Conservation (phyloP, 805 yeast species). For the Sugiyamaella qingdaonensis region DNA sequence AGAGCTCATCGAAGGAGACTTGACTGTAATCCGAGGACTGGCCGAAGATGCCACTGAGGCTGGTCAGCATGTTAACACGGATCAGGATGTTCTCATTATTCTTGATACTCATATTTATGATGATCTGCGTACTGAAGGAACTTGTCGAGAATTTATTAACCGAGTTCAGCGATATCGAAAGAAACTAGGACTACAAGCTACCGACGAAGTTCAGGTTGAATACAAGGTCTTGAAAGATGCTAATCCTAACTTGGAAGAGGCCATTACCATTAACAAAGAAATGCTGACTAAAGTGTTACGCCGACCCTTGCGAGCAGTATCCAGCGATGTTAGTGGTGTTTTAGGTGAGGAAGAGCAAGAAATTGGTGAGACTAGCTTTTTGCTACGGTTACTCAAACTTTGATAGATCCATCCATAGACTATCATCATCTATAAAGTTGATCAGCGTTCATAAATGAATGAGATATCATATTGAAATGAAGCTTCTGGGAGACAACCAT, state of each 20-base stretch:
- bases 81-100: constrained; percentile 82
- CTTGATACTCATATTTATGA: constrained; percentile 84
- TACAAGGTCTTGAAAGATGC: constrained; percentile 58
- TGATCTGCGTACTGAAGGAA: constrained; percentile 87
- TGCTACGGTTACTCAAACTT: constrained; percentile 69
- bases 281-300: constrained; percentile 76
- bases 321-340: constrained; percentile 43
- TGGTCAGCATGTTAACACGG: constrained; percentile 85
- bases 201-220: constrained; percentile 91
- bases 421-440: too few species aligned
- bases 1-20: constrained; percentile 78
- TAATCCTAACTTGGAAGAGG: constrained; percentile 41
- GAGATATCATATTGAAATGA: too few species aligned
- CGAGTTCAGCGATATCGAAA: constrained; percentile 97
- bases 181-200: constrained; percentile 90
- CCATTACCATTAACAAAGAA: constrained; percentile 60
- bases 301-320: constrained; percentile 42
- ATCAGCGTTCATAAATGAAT: too few species aligned
- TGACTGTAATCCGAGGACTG: constrained; percentile 84
- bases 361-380: constrained; percentile 68
- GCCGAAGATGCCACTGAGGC: constrained; percentile 54
- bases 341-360: constrained; percentile 87
- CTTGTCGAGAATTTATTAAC: constrained; percentile 93
- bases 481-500: too few species aligned
- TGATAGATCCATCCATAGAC: constrained; percentile 7